Evolutionary conservation across 345 rosid species (phyloP), one percentile per base, ranked within the genome.

Genomic region (Heritiera fomes): DNA sequence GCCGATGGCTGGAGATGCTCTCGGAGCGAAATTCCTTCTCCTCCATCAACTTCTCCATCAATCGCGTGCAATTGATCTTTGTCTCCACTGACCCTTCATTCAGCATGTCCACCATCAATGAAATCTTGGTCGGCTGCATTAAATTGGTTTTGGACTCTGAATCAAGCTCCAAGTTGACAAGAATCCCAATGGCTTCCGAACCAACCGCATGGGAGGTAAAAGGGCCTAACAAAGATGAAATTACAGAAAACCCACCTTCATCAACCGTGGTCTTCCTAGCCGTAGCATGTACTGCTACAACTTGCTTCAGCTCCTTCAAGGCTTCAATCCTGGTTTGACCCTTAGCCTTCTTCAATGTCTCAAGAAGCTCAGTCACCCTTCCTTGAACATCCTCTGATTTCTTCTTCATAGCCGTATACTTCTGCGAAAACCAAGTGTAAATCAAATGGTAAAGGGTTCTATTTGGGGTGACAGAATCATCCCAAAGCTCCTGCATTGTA

Each of bases 401-500:
- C 85, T 91, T 91, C 87, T 85, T 91, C 93, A 86, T 82, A 7
- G 84, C 81, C 61, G 88, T 77, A 80, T 88, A 89, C 78, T 87
- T 89, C 49, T 88, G 93, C 20, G 90, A 85, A 73, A 90, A 91
- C 93, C 96, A 91, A 80, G 89, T 87, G 64, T 83, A 79, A 77
- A 90, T 91, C 76, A 91, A 87, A 58, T 91, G 93, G 53, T 87
- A 79, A 52, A 91, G 90, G 18, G 95, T 91, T 63, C 74, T 88
- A 73, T 91, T 89, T 6, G 95, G 90, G 3, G 93, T 91, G 38
- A 91, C 45, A 12, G 90, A 79, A 75, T 89, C 88, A 69, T 88
- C 93, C 95, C 95, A 91, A 6, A 89, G 91, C 85, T 91, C 95
- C 74, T 91, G 93, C 93, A 91, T 91, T 64, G 93, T 91, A 6